phyloP scores from a whole-genome alignment of 208 protist species.

The Novymonas esmeraldas region DNA sequence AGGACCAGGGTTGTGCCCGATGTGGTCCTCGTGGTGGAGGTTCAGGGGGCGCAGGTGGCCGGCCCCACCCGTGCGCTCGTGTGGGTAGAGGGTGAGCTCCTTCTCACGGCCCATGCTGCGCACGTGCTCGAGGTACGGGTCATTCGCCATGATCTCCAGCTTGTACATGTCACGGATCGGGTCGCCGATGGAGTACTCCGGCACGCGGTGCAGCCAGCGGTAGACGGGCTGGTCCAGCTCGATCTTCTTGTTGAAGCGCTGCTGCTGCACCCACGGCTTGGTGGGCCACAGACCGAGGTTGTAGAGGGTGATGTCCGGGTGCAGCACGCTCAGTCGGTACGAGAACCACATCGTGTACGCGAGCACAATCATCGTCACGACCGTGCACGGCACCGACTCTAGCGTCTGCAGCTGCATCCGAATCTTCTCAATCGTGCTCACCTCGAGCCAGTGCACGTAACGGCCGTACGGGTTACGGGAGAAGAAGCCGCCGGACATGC shows the following conservation, averaged over 20 bases:
- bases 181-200: constrained; percentile 67
- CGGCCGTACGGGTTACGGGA: constrained; percentile 82
- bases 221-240: constrained; percentile 78
- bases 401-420: constrained; percentile 56
- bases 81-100: constrained; percentile 52
- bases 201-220: constrained; percentile 83
- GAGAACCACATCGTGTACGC: constrained; percentile 72
- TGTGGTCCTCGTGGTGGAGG: constrained; percentile 59
- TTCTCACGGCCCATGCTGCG: constrained; percentile 75
- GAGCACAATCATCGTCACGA: constrained; percentile 45
- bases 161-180: constrained; percentile 71
- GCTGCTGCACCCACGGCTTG: constrained; percentile 84
- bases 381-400: constrained; percentile 64
- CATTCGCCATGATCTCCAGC: constrained; percentile 68
- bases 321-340: constrained; percentile 77
- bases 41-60: constrained; percentile 62
- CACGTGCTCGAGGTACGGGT: constrained; percentile 82
- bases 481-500: constrained; percentile 75
- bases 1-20: constrained; percentile 64
- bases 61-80: constrained; percentile 45
- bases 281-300: constrained; percentile 79
- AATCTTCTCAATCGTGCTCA: constrained; percentile 86
- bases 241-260: constrained; percentile 89
- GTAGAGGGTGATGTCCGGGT: constrained; percentile 88
- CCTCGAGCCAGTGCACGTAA: constrained; percentile 89